Evolutionary conservation across 2,329 filamentous ascomycete species (phyloP).

Genomic region (Trichophyton benhamiae): DNA sequence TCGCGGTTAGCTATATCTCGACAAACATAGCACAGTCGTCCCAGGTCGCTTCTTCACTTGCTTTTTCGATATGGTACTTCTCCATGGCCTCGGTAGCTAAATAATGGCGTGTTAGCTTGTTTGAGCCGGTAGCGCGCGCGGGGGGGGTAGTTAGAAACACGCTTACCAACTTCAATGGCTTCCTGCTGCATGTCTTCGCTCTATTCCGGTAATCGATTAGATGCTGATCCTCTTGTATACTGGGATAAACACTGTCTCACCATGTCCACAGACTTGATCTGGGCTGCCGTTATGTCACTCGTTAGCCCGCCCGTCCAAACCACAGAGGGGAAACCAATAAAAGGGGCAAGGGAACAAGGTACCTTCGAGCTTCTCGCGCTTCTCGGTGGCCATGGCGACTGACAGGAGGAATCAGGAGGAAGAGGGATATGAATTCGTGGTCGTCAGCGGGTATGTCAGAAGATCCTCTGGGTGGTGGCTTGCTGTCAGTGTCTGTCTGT

Average conservation of each 20-base stretch:
- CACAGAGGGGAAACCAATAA: conserved; percentile 5
- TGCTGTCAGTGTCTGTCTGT: neutral
- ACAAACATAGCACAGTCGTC: neutral
- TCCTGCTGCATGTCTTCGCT: conserved; percentile 96
- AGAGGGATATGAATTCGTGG: neutral
- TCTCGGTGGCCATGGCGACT: conserved; percentile 36
- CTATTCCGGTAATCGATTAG: conserved; percentile 36
- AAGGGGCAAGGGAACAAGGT: conserved; percentile 3
- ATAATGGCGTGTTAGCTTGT: conserved; percentile 18
- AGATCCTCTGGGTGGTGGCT: neutral
- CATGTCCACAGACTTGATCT: conserved; percentile 98
- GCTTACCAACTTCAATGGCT: conserved; percentile 85
- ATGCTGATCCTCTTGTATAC: conserved; percentile 8
- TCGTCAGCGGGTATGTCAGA: neutral
- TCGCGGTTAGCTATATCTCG: neutral
- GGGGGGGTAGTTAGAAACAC: neutral
- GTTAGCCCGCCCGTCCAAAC: neutral
- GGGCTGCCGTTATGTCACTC: conserved; percentile 45
- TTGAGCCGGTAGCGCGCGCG: neutral
- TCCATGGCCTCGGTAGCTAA: conserved; percentile 59
- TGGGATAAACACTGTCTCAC: conserved; percentile 40
- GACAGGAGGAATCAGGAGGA: neutral
- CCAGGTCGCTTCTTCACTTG: conserved; percentile 20
- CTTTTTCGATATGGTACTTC: conserved; percentile 62
- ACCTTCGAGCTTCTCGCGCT: conserved; percentile 69